phyloP scores from a whole-genome alignment of 2,329 filamentous ascomycete species.

The Alternaria viburni region DNA sequence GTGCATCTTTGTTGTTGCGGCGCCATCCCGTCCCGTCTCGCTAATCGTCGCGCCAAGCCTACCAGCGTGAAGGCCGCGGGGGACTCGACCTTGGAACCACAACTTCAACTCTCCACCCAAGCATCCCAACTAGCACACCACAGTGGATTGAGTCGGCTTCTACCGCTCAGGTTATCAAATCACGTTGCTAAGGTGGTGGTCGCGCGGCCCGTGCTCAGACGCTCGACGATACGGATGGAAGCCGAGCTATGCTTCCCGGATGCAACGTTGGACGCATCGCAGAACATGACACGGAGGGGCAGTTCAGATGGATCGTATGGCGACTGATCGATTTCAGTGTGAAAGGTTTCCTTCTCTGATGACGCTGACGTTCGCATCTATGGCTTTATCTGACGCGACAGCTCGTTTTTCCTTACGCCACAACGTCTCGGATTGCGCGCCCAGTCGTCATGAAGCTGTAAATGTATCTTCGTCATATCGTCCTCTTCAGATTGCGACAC shows the following conservation, averaged over 20 bases:
- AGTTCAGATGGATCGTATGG: constrained; percentile 6
- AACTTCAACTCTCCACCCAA: not conserved
- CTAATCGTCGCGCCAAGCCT: constrained; percentile 2
- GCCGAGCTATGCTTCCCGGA: constrained; percentile 20
- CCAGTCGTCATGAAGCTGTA: constrained; percentile 4
- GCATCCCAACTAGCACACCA: not conserved
- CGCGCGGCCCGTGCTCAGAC: constrained; percentile 31
- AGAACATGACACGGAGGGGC: constrained; percentile 12
- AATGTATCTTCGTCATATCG: constrained; percentile 8
- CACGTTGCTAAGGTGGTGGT: constrained; percentile 18
- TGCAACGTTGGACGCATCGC: constrained; percentile 29
- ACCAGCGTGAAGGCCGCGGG: constrained; percentile 1
- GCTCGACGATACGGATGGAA: constrained; percentile 11
- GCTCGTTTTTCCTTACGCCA: constrained; percentile 10
- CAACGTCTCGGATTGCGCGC: not conserved
- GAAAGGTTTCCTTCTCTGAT: not conserved
- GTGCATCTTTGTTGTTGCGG: constrained; percentile 1
- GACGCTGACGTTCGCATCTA: not conserved
- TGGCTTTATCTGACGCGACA: constrained; percentile 7
- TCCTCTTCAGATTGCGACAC: constrained; percentile 11
- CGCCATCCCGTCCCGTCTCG: constrained; percentile 5
- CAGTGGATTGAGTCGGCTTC: constrained; percentile 9
- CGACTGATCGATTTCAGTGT: not conserved
- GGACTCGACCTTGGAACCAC: not conserved
- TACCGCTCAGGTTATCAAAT: constrained; percentile 23